phyloP scores from a whole-genome alignment of 768 basidiomycete species.

The Amanita rimosa region DNA sequence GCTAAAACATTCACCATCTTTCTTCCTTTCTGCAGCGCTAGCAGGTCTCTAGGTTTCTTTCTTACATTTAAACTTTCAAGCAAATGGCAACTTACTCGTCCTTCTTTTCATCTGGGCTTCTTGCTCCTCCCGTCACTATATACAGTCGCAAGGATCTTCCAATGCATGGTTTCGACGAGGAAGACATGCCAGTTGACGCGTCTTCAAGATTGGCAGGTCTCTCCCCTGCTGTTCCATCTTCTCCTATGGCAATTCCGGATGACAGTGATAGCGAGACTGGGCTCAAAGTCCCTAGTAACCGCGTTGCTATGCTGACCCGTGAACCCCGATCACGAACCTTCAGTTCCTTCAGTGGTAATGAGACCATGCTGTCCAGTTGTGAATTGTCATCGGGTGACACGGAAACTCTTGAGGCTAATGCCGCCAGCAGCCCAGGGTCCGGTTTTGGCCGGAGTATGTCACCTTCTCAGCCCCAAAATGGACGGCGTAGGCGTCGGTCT shows the following conservation, averaged over 20 bases:
- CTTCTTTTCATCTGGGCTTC: constrained; percentile 62
- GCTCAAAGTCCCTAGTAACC: constrained; percentile 13
- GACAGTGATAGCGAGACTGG: constrained; percentile 25
- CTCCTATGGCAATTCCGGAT: constrained; percentile 15
- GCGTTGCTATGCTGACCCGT: constrained; percentile 14
- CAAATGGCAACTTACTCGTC: constrained; percentile 42
- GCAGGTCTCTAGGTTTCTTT: neutral
- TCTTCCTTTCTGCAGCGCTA: neutral
- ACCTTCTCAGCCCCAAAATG: constrained; percentile 1
- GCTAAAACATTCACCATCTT: neutral
- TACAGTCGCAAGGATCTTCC: neutral
- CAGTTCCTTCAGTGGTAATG: too few species aligned
- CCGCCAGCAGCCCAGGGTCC: neutral
- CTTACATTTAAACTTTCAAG: constrained; percentile 3
- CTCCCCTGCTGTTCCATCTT: constrained; percentile 14
- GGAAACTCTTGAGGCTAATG: neutral
- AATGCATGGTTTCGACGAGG: neutral
- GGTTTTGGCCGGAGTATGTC: neutral
- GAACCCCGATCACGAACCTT: neutral
- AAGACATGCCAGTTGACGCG: neutral
- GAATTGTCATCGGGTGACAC: neutral
- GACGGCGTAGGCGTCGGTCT: constrained; percentile 47
- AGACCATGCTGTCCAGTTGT: neutral
- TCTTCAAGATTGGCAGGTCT: neutral
- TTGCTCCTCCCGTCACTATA: constrained; percentile 29